phyloP scores from a whole-genome alignment of 768 basidiomycete species.

The Suillus americanus region DNA sequence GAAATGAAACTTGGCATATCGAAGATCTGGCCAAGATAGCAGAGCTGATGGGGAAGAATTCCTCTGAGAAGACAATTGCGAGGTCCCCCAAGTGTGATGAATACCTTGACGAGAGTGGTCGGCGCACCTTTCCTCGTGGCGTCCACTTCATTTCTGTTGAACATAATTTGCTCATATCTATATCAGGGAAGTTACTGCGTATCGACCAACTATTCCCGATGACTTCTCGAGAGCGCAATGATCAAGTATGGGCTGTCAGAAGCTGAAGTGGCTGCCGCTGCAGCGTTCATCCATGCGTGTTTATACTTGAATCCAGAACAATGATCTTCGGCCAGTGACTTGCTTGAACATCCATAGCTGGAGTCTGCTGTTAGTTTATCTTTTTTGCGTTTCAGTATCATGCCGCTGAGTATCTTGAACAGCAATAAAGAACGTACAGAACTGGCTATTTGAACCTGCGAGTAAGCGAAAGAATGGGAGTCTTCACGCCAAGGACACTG shows the following conservation, averaged over 20 bases:
- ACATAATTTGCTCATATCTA: not conserved
- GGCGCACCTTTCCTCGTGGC: not conserved
- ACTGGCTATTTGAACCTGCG: not conserved
- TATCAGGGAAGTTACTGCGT: not conserved
- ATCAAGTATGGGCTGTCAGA: not conserved
- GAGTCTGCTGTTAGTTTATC: not conserved
- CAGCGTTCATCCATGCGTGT: not conserved
- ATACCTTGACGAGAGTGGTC: not conserved
- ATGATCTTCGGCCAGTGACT: not conserved
- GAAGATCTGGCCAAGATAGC: too few species aligned
- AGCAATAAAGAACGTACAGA: not conserved
- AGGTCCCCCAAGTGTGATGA: not conserved
- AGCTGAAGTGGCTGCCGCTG: not conserved
- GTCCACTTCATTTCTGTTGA: not conserved
- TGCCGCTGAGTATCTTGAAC: not conserved
- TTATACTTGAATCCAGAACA: not conserved
- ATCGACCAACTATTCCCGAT: not conserved
- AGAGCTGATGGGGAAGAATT: not conserved
- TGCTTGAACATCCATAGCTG: not conserved
- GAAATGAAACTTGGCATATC: too few species aligned
- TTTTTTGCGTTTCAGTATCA: not conserved
- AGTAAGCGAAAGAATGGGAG: not conserved
- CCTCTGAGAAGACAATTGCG: not conserved
- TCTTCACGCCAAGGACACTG: not conserved
- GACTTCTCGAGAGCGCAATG: not conserved